Conservation (phyloP, 2,329 filamentous ascomycete genomes). For the Hirsutella rhossiliensis region DNA sequence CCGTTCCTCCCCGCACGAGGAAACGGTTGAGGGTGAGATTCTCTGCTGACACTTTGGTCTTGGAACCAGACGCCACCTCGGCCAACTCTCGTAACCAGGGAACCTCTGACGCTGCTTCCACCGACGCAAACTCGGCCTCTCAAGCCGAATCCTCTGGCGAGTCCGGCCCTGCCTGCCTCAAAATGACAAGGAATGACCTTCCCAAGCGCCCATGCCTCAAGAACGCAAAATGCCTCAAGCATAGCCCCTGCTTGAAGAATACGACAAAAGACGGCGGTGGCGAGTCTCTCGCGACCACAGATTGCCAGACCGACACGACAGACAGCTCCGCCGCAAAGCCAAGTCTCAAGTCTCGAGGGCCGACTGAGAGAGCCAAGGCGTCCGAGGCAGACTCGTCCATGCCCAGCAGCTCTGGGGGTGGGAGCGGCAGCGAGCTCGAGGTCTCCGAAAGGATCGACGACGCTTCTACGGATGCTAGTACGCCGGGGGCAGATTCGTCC, state of each 20-base stretch:
- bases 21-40: too few relatives aligned
- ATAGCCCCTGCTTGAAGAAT: background rate
- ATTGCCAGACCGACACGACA: background rate
- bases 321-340: background rate
- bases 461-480: slow-evolving; percentile 2
- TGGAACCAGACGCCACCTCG: too few relatives aligned
- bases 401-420: background rate
- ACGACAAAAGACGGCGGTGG: background rate
- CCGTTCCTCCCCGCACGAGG: too few relatives aligned
- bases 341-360: background rate
- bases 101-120: background rate
- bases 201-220: background rate
- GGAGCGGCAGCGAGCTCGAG: background rate
- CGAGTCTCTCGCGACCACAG: background rate
- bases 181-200: background rate
- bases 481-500: slow-evolving; percentile 2
- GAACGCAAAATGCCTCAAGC: background rate
- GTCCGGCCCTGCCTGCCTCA: background rate
- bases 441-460: slow-evolving; percentile 3
- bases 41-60: too few relatives aligned
- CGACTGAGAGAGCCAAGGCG: background rate
- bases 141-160: background rate
- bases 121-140: background rate
- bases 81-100: too few relatives aligned
- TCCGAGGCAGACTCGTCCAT: background rate